These are phyloP conservation scores for Fistulinella prunicolor DNA, from an alignment of 768 basidiomycete species.

Conservation along the genomic window DNA sequence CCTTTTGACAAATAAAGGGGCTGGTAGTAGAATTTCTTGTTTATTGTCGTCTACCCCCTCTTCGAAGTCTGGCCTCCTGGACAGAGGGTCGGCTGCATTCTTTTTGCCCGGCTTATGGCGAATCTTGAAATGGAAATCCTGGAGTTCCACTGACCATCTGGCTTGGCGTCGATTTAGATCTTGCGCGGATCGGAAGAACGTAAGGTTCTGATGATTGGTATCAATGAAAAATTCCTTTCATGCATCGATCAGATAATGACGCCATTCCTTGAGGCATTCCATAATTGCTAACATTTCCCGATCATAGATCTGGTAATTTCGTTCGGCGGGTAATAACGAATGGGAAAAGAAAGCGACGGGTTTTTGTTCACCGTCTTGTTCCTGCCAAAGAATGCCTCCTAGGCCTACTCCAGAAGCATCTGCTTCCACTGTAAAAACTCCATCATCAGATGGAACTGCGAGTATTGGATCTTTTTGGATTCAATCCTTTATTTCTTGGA, in stretches of 20 bases:
- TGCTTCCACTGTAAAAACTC: neutral
- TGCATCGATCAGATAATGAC: neutral
- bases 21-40: too few species aligned
- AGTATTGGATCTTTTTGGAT: neutral
- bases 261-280: neutral
- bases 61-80: neutral
- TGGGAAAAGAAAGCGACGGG: neutral
- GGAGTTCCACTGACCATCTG: neutral
- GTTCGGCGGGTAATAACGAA: neutral
- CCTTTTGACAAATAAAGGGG: too few species aligned
- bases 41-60: neutral
- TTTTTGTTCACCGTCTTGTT: neutral
- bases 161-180: neutral
- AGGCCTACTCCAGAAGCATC: neutral
- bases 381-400: neutral
- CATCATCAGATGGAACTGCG: neutral
- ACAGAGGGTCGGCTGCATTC: neutral
- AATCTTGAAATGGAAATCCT: neutral
- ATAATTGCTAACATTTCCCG: neutral
- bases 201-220: neutral
- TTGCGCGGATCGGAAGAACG: neutral
- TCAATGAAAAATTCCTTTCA: neutral
- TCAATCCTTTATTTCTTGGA: too few species aligned
- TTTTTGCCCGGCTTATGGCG: neutral
- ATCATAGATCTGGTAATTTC: neutral